phyloP scores from a whole-genome alignment of 495 filamentous ascomycete genomes.

The Penicillium dipodomyicola region DNA sequence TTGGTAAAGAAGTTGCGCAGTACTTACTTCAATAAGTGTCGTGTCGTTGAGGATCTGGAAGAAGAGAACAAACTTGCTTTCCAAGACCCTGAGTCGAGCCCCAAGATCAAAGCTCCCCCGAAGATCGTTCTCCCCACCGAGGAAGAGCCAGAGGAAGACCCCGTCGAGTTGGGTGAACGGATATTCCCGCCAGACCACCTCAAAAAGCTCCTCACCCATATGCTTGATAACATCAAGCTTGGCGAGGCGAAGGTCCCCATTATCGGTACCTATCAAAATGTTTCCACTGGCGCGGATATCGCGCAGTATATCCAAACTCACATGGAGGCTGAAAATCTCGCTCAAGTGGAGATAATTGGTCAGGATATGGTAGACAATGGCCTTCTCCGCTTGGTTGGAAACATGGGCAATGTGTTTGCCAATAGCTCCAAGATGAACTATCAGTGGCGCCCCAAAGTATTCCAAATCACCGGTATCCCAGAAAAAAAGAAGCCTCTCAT shows the following conservation, averaged over 20 bases:
- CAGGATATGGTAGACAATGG: constrained; percentile 87
- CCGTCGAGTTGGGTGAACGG: constrained; percentile 86
- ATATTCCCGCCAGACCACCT: constrained; percentile 78
- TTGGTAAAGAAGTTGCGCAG: constrained; percentile 87
- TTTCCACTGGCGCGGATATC: constrained; percentile 85
- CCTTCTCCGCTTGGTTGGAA: constrained; percentile 86
- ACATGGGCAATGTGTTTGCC: constrained; percentile 91
- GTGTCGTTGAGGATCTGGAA: constrained; percentile 90
- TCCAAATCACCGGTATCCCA: constrained; percentile 80
- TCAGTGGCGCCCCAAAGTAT: constrained; percentile 92
- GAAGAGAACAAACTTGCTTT: constrained; percentile 99
- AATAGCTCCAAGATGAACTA: constrained; percentile 97
- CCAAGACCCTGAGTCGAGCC: constrained; percentile 71
- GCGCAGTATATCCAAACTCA: constrained; percentile 90
- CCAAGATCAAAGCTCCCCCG: constrained; percentile 49
- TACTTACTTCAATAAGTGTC: constrained; percentile 98
- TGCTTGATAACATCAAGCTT: constrained; percentile 80
- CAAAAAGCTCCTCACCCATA: constrained; percentile 84
- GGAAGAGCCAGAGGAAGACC: constrained; percentile 65
- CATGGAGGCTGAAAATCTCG: constrained; percentile 77
- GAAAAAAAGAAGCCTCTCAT: constrained; percentile 75
- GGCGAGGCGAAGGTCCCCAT: constrained; percentile 94
- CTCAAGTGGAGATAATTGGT: constrained; percentile 87
- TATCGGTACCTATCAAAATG: constrained; percentile 90
- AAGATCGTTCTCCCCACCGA: constrained; percentile 61